phyloP scores from a whole-genome alignment of 139 green algal genomes.

The Desmodesmus armatus region DNA sequence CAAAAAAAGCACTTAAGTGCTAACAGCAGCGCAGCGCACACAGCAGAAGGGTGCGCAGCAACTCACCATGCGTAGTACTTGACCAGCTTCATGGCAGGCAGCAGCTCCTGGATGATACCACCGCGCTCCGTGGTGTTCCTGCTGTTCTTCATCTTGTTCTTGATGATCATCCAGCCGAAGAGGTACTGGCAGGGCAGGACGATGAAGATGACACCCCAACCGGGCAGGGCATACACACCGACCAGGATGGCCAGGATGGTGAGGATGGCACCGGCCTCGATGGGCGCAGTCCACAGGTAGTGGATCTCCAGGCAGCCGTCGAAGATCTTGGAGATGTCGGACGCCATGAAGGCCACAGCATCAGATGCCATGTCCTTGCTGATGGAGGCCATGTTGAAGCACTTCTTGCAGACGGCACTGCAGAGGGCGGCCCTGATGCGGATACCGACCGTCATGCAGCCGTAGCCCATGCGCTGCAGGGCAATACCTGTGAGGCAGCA shows the following conservation, averaged over 20 bases:
- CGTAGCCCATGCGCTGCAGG: constrained; percentile 73
- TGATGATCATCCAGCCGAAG: constrained; percentile 71
- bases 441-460: constrained; percentile 62
- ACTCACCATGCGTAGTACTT: constrained; percentile 75
- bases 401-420: constrained; percentile 67
- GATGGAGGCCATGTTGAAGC: constrained; percentile 64
- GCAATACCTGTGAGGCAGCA: constrained; percentile 51
- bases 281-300: constrained; percentile 72
- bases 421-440: constrained; percentile 59
- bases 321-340: constrained; percentile 69
- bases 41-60: no score
- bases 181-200: constrained; percentile 65
- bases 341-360: constrained; percentile 67
- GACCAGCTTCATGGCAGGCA: constrained; percentile 77
- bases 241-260: constrained; percentile 63
- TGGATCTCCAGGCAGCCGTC: constrained; percentile 70
- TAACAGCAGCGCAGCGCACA: no score
- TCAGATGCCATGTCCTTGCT: constrained; percentile 58
- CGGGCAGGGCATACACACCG: constrained; percentile 48
- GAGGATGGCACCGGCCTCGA: constrained; percentile 71
- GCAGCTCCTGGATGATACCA: constrained; percentile 67
- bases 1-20: no score
- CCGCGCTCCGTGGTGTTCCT: constrained; percentile 49
- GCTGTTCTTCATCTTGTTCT: constrained; percentile 63
- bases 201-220: constrained; percentile 29